phyloP scores from a whole-genome alignment of 176 grass and related monocot genomes.

The Avena sativa region DNA sequence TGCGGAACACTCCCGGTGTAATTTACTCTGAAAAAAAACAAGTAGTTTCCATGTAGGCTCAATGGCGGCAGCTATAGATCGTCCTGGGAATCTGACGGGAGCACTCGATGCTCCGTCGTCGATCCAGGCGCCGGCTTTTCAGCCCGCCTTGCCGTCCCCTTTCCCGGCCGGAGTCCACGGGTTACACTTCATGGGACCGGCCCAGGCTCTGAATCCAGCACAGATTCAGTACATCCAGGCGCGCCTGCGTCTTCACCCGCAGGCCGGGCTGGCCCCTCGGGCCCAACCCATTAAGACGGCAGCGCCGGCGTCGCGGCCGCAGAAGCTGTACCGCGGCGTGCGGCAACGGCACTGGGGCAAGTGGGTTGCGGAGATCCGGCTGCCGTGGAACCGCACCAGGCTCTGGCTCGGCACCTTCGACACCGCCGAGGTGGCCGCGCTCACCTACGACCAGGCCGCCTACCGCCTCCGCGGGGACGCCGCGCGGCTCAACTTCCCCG shows the following conservation, averaged over 20 bases:
- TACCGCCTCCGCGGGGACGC: conserved; percentile 59
- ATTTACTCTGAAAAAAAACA: neutral
- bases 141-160: neutral
- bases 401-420: conserved; percentile 83
- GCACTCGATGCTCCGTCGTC: conserved; percentile 21
- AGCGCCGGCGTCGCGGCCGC: neutral
- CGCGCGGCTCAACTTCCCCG: conserved; percentile 62
- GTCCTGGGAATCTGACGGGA: neutral
- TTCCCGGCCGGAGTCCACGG: neutral
- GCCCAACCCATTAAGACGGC: conserved; percentile 48
- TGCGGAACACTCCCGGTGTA: too few species aligned
- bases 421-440: conserved; percentile 81
- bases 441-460: conserved; percentile 78
- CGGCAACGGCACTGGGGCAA: conserved; percentile 84
- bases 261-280: conserved; percentile 32
- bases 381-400: conserved; percentile 73
- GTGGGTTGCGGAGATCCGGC: conserved; percentile 95
- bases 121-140: neutral
- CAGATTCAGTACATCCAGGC: conserved; percentile 45
- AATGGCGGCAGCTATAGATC: conserved; percentile 32
- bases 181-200: neutral
- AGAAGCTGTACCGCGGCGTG: conserved; percentile 93
- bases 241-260: conserved; percentile 37
- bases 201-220: neutral
- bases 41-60: conserved; percentile 4